Evolutionary conservation across 805 yeast species (phyloP).

Genomic region (Candida maesae): DNA sequence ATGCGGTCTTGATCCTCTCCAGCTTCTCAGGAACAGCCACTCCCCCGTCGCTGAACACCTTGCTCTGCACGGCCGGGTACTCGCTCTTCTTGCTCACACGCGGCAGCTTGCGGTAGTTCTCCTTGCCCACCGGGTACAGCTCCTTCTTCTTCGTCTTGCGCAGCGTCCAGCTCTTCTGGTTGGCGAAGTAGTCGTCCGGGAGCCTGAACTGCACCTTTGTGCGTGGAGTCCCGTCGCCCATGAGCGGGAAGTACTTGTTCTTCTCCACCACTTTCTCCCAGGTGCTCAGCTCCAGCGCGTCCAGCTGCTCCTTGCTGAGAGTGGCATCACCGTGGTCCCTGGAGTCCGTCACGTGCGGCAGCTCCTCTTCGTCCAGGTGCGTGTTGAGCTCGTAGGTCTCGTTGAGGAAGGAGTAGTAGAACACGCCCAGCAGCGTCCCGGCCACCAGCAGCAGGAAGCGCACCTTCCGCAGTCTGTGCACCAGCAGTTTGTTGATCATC

Average conservation of each 20-base stretch:
- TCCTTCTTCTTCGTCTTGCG: constrained; percentile 19
- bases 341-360: constrained; percentile 22
- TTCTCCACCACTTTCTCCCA: constrained; percentile 27
- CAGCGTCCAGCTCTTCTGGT: constrained; percentile 21
- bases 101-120: constrained; percentile 24
- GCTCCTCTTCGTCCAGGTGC: constrained; percentile 22
- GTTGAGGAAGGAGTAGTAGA: constrained; percentile 27
- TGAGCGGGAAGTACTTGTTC: constrained; percentile 37
- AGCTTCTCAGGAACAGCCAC: constrained; percentile 26
- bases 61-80: constrained; percentile 31
- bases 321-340: constrained; percentile 3
- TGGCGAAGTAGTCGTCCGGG: constrained; percentile 21
- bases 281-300: constrained; percentile 6
- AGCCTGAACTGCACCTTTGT: constrained; percentile 12
- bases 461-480: constrained; percentile 18
- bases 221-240: constrained; percentile 21
- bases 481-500: neutral
- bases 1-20: constrained; percentile 32
- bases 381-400: constrained; percentile 25
- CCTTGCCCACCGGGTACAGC: constrained; percentile 22
- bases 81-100: constrained; percentile 9
- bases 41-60: constrained; percentile 29
- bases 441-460: constrained; percentile 17
- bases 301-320: constrained; percentile 5
- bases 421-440: constrained; percentile 18